These are phyloP conservation scores for Termitomyces sp. DNA, from an alignment of 768 basidiomycete species.

Conservation along the genomic window DNA sequence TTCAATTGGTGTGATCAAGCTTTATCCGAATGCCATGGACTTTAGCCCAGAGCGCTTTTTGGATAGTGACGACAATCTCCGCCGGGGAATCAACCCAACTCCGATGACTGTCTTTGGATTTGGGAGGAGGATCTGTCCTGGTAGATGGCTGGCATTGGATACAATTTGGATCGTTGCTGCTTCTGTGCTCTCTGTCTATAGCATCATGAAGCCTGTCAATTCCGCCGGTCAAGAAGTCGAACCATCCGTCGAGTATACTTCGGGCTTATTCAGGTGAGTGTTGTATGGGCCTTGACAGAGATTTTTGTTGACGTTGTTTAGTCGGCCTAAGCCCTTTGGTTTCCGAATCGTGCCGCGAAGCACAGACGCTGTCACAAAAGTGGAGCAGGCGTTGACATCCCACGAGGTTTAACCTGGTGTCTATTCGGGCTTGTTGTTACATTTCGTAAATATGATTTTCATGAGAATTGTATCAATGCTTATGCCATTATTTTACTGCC, in stretches of 20 bases:
- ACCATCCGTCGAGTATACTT: conserved; percentile 6
- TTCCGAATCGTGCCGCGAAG: conserved; percentile 7
- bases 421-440: background rate
- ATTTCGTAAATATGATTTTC: background rate
- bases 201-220: conserved; percentile 1
- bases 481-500: background rate
- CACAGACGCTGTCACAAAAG: background rate
- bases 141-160: conserved; percentile 5
- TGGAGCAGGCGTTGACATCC: conserved; percentile 1
- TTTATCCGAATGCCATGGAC: conserved; percentile 8
- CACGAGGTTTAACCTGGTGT: background rate
- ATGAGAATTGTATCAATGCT: background rate
- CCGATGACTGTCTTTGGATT: conserved; percentile 9
- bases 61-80: background rate
- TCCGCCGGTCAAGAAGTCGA: conserved; percentile 2
- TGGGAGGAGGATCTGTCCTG: conserved; percentile 8
- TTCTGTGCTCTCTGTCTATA: conserved; percentile 4
- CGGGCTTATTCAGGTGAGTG: conserved; percentile 7
- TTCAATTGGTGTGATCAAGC: background rate
- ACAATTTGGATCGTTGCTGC: conserved; percentile 9
- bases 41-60: conserved; percentile 9
- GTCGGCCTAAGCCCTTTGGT: conserved; percentile 7
- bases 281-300: background rate
- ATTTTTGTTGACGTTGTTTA: background rate
- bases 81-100: background rate